phyloP scores from a whole-genome alignment of 129 eudicot genomes.

The Scalesia atractyloides region DNA sequence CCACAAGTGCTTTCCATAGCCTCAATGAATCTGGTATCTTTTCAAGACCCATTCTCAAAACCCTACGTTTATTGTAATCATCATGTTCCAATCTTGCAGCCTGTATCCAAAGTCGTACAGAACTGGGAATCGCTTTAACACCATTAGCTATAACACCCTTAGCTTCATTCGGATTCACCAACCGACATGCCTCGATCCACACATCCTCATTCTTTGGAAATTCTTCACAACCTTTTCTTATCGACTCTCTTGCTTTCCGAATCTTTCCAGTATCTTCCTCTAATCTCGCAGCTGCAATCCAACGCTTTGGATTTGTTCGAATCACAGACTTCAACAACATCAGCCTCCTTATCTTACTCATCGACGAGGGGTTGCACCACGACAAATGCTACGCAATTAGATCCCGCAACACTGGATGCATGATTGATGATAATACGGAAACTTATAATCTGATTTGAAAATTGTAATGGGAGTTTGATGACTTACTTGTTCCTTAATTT shows the following conservation, averaged over 20 bases:
- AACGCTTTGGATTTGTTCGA: conserved; percentile 86
- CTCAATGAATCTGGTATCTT: conserved; percentile 88
- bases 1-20: conserved; percentile 95
- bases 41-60: conserved; percentile 83
- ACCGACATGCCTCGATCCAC: conserved; percentile 91
- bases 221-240: conserved; percentile 78
- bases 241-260: conserved; percentile 65
- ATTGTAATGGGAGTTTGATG: too few relatives aligned
- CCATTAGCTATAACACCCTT: conserved; percentile 56
- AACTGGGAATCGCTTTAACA: conserved; percentile 18
- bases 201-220: conserved; percentile 93
- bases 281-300: conserved; percentile 92
- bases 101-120: conserved; percentile 91
- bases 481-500: too few relatives aligned
- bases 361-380: too few relatives aligned
- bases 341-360: too few relatives aligned
- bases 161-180: conserved; percentile 66
- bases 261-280: conserved; percentile 92
- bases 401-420: too few relatives aligned
- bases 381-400: too few relatives aligned
- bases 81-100: conserved; percentile 85
- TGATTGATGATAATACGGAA: too few relatives aligned
- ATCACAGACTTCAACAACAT: conserved; percentile 79
- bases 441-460: too few relatives aligned
- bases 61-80: conserved; percentile 69